These are phyloP conservation scores for Monosporozyma solicola DNA, from an alignment of 805 yeast species.

Conservation along the genomic window DNA sequence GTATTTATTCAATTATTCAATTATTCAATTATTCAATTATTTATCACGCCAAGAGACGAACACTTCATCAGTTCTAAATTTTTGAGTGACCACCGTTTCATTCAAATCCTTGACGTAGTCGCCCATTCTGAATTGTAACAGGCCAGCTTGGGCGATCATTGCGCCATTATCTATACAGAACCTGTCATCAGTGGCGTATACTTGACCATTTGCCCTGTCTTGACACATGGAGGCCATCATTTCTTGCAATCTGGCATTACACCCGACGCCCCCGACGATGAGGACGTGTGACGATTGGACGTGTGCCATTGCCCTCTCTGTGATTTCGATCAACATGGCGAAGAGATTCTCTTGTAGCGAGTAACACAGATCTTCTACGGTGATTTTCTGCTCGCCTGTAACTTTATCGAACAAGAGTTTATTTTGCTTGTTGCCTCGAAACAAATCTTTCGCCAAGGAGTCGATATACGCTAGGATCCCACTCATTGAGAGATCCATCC, in stretches of 20 bases:
- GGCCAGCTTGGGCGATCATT: slow-evolving; percentile 98
- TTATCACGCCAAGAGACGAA: slow-evolving; percentile 78
- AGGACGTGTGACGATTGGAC: slow-evolving; percentile 82
- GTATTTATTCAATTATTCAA: background rate
- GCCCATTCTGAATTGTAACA: slow-evolving; percentile 78
- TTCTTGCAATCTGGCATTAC: slow-evolving; percentile 80
- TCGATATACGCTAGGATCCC: slow-evolving; percentile 88
- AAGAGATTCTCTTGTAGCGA: slow-evolving; percentile 87
- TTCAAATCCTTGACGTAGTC: slow-evolving; percentile 43
- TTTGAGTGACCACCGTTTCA: slow-evolving; percentile 82
- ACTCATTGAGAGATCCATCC: slow-evolving; percentile 96
- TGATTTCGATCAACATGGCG: slow-evolving; percentile 95
- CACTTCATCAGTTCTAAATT: slow-evolving; percentile 93
- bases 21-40: background rate
- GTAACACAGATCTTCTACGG: slow-evolving; percentile 83
- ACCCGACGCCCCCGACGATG: slow-evolving; percentile 98
- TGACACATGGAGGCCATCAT: slow-evolving; percentile 96
- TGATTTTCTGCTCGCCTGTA: slow-evolving; percentile 42
- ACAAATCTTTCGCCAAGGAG: slow-evolving; percentile 63
- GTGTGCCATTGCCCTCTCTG: slow-evolving; percentile 98
- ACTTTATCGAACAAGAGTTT: slow-evolving; percentile 31
- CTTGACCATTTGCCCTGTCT: slow-evolving; percentile 73
- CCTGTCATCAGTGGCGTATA: slow-evolving; percentile 91
- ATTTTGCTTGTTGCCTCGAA: slow-evolving; percentile 35
- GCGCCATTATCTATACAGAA: slow-evolving; percentile 97